Evolutionary conservation across 495 filamentous ascomycete species (phyloP), one percentile per base, ranked within the genome.

Genomic region (Jackrogersella multiformis): DNA sequence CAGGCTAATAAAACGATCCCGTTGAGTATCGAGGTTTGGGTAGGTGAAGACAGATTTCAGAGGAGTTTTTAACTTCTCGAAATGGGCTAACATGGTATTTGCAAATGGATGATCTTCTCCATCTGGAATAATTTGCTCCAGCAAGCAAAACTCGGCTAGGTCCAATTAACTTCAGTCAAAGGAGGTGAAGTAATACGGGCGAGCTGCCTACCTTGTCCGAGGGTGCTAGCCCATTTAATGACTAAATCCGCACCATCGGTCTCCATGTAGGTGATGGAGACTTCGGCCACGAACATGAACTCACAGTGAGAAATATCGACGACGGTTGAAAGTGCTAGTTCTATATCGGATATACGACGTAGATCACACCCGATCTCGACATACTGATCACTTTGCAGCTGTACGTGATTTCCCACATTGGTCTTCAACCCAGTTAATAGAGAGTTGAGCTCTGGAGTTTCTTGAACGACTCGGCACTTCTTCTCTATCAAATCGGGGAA

Each of bases 201-300:
- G 13, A 2, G 10, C 2, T 4, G 42, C 69, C 73, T 74, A 90
- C 90, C 88, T 73, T 89, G 80, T 18, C 85, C 82, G 45, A 93
- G 77, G 12, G 75, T 82, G 36, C 84, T 81, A 6, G 88, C 87
- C 90, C 90, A 95, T 34, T 77, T 69, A 20, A 97, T 86, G 3
- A 97, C 80, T 18, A 79, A 79, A 78, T 96, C 87, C 32, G 94
- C 88, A 20, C 86, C 85, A n/a, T 86, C 77, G 15, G 84, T 83
- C 41, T 92, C 87, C 93, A 97, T 97, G 68, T 97, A 97, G 1
- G 93, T 93, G 30, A 96, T 82, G 4, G 92, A 96, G 4, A 97
- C 93, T 76, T 97, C 94, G 0, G 92, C 93, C 2, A 90, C 85
- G 70, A 92, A 95, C 53, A 97, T 85, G 9, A 97, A 80, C 8